Base-by-base conservation (phyloP, 441 rosid species). In the Syzygium malaccense region DNA sequence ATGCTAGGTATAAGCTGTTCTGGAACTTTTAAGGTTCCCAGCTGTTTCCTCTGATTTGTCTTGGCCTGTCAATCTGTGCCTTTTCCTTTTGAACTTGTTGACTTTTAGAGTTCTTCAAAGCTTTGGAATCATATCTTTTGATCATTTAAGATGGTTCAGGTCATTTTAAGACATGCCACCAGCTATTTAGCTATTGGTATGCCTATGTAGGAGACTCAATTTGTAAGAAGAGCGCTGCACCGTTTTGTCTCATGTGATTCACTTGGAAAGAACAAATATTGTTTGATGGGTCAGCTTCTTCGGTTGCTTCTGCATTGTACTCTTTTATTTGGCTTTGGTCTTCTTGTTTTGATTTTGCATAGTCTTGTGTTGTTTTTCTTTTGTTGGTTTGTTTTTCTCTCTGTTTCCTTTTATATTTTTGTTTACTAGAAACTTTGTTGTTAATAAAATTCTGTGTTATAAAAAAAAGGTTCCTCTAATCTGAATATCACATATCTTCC, bases 401-500 rank as follows among this genome's bases (percentile, higher is more conserved):
- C 83, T 41, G 23, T 20, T 75, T 75, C 51, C 51, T 41, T 75
- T 23, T 23, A 75, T 75, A 12, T 33, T 30, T 51, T 20, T 85
- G 87, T 54, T 37, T 55, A 57, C n/a, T 54, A 55, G 58, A n/a
- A 54, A 32, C n/a, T 85, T 32, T 41, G 33, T 64, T 54, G 66
- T 85, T 55, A 20, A 54, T 55, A 85, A 57, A 20, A 26, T 30
- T 8, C 17, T 55, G 41, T 28, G 62, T 51, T 85, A 54, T 57
- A 6, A 41, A 75, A 49, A 49, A 51, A 48, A 80, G 13, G 56
- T 49, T 45, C 55, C 53, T 87, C 41, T 87, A 25, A 30, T 75
- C 26, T 54, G 86, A 86, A 86, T 28, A 55, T 48, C 88, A 51
- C 80, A 86, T 89, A 58, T 89, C 88, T 88, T 92, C 49, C 97